Base-by-base conservation (phyloP, 1,139 yeast species). In the Arxiozyma telluris region DNA sequence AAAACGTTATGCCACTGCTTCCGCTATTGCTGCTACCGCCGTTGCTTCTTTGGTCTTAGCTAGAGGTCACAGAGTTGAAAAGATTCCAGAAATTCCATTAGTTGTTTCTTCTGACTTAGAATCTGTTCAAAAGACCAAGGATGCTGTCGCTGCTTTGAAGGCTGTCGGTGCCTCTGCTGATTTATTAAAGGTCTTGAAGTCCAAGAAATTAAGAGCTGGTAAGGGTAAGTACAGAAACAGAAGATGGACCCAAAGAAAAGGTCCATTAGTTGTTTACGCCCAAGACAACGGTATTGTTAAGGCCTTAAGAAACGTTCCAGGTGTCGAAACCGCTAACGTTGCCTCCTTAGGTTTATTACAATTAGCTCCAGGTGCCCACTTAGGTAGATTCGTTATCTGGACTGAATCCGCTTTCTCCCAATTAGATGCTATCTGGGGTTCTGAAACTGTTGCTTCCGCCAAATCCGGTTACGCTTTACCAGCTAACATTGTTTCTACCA, bases 291-390 rank as follows among this genome's bases (percentile, higher is more conserved):
- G 98, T 81, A 72, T 93, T 59, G 96, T 87, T 74, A 89, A 89
- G 84, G 98, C 98, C 64, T 89, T 93, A 85, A 91, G 98, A 87
- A 94, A 93, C 88, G 81, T 93, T 68, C 98, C 99, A 78, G 99
- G 99, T 87, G 98, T 93, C 68, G 98, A 93, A 82, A 86, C 96
- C 72, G 84, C 93, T 71, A 82, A 86, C 75, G 98, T 93, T 71
- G 81, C 87, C 74, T 82, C 93, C 74, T 84, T 93, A 74, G 94
- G 94, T 81, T 83, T 94, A 73, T 87, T 94, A 77, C 98, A 93
- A 83, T 87, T 93, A 74, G 99, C 99, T 70, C 99, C 99, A 78
- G 99, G 99, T 87, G 96, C 98, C 74, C 98, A 93, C 84, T 83
- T 93, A 73, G 98, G 98, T 81, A 91, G 98, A 84, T 93, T 93